Conservation (phyloP, 768 basidiomycete genomes). For the Cyathus striatus region DNA sequence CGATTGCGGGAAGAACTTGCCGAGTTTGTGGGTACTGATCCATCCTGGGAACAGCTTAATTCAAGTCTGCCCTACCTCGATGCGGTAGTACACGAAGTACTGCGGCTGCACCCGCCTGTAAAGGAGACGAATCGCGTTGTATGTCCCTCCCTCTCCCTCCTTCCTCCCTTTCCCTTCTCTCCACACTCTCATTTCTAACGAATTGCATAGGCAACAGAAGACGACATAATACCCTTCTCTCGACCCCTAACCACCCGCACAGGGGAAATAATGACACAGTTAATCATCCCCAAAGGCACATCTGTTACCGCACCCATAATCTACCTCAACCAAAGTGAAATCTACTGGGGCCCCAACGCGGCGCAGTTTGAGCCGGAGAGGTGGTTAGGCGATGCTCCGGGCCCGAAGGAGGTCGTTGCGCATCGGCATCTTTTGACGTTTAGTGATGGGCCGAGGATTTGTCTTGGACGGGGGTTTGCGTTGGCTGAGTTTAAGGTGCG, state of each 20-base stretch:
- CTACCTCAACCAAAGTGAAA: conserved; percentile 43
- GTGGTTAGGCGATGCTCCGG: conserved; percentile 42
- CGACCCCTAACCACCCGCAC: conserved; percentile 37
- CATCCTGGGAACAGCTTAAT: conserved; percentile 49
- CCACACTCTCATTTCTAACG: background rate
- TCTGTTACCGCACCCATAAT: conserved; percentile 35
- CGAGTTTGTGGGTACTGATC: conserved; percentile 35
- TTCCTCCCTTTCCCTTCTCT: background rate
- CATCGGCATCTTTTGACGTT: conserved; percentile 48
- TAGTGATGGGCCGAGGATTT: conserved; percentile 45
- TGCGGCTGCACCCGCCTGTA: conserved; percentile 34
- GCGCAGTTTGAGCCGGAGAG: conserved; percentile 58
- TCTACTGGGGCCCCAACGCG: conserved; percentile 58
- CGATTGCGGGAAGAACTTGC: conserved; percentile 46
- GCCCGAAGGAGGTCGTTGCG: conserved; percentile 34
- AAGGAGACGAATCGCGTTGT: conserved; percentile 31
- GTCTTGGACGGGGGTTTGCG: conserved; percentile 45
- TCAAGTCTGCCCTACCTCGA: conserved; percentile 51
- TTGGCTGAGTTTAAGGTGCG: conserved; percentile 37
- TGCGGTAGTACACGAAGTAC: conserved; percentile 37
- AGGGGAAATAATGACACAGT: conserved; percentile 30
- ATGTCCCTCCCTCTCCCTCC: conserved; percentile 8
- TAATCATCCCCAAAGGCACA: conserved; percentile 45
- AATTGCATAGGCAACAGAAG: conserved; percentile 37
- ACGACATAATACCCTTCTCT: conserved; percentile 57